Evolutionary conservation across 2,329 filamentous ascomycete species (phyloP), one percentile per base, ranked within the genome.

Genomic region (Aulographum hederae): DNA sequence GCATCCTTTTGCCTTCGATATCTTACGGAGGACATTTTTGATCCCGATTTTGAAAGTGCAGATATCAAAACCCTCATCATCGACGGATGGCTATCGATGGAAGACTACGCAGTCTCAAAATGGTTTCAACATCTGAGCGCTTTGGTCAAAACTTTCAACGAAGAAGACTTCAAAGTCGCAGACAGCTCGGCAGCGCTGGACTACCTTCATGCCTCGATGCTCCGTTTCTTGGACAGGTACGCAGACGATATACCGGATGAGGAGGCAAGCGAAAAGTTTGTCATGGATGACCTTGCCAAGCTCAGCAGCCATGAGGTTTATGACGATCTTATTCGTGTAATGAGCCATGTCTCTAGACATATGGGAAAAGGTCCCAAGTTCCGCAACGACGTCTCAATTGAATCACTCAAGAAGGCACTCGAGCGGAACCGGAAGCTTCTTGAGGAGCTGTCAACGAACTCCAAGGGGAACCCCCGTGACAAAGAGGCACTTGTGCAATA

Each of bases 381-480:
- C 1, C 35, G 43, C 19, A 45, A 50, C 32, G 43, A 40, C 5
- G 43, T 52, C 20, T 51, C 47, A 36, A 44, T 54, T 16, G 35
- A 41, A 5, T 32, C 38, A 8, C 43, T 54, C 2, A 39, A 38
- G 0, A 30, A 33, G 3, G 41, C 45, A 0, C 35, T 58, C 2
- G 31, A 40, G 3, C 33, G 43, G 1, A 53, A 51, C 23, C 43
- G 51, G 1, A 40, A 38, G 14, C n/a, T 43, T 0, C 41, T 57
- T 12, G 50, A 54, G 28, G 36, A 42, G 1, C 13, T 25, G 10
- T 25, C 21, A 10, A 36, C 46, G 0, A 31, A 35, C 0, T 48
- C 6, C 12, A 38, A 34, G 29, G 40, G 17, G 3, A 35, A 26
- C 12, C 15, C 26, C 5, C 3, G 3, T 1, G 39, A 46, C 8